A percentile compares a stretch with the other conserved stretches of the same genome.
phyloP scores from a whole-genome alignment of 345 rosid species.

The Camelina hispida region DNA sequence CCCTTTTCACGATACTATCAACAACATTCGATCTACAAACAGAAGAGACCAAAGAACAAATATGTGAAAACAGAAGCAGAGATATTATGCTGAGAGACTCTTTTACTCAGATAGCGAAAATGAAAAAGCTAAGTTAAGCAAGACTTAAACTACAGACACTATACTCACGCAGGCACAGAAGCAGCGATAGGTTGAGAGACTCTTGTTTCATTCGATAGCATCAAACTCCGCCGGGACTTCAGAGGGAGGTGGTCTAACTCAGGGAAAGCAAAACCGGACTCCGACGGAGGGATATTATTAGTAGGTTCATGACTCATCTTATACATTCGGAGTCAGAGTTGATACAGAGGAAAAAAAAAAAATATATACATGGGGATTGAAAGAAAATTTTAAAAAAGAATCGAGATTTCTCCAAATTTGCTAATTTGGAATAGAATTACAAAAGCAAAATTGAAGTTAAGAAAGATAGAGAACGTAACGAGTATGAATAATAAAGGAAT shows the following conservation, averaged over 20 bases:
- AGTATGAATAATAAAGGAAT: slow-evolving; percentile 25
- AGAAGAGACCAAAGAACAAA: slow-evolving; percentile 7
- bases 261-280: background rate
- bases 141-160: background rate
- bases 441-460: background rate
- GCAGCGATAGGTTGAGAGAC: slow-evolving; percentile 26
- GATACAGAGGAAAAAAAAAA: background rate
- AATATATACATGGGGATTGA: background rate
- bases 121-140: no score
- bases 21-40: slow-evolving; percentile 31
- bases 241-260: slow-evolving; percentile 42
- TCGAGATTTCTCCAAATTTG: slow-evolving; percentile 1
- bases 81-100: no score
- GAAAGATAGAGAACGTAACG: slow-evolving; percentile 16
- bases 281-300: slow-evolving; percentile 23
- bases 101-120: no score
- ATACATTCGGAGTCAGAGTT: slow-evolving; percentile 22
- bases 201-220: slow-evolving; percentile 24
- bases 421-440: background rate
- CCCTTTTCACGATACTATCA: slow-evolving; percentile 35
- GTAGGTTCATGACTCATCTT: slow-evolving; percentile 39
- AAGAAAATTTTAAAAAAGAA: background rate
- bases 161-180: slow-evolving; percentile 34
- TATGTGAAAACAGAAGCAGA: background rate
- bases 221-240: slow-evolving; percentile 30